Percentiles rank a stretch among this genome's conserved stretches.
These are phyloP conservation scores for Wallacemonas rigidus DNA, from an alignment of 208 protist genomes.

Conservation along the genomic window DNA sequence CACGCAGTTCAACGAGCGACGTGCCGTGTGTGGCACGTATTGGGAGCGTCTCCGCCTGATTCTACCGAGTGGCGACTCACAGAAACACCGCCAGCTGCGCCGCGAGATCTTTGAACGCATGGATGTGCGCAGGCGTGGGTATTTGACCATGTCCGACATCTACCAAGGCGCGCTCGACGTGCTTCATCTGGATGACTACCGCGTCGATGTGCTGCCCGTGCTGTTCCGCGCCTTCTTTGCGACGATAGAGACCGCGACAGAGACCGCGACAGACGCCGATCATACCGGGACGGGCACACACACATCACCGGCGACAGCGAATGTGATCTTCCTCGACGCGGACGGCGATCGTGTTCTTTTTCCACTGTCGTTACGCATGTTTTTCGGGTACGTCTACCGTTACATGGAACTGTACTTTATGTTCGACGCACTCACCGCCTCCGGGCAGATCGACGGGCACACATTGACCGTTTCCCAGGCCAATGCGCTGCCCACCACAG, in stretches of 20 bases:
- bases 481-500: background rate
- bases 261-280: background rate
- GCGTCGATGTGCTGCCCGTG: conserved; percentile 46
- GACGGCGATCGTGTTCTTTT: conserved; percentile 52
- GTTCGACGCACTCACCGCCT: conserved; percentile 73
- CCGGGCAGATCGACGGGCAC: conserved; percentile 27
- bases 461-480: conserved; percentile 31
- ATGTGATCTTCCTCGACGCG: conserved; percentile 41
- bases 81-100: conserved; percentile 45
- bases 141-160: conserved; percentile 49
- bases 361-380: conserved; percentile 45
- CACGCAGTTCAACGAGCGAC: conserved; percentile 18
- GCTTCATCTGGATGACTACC: conserved; percentile 48
- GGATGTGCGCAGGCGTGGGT: conserved; percentile 32
- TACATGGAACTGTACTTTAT: conserved; percentile 85
- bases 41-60: conserved; percentile 55
- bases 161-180: conserved; percentile 40
- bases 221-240: conserved; percentile 50
- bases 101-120: conserved; percentile 46
- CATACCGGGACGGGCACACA: no score
- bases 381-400: conserved; percentile 66
- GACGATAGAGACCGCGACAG: conserved; percentile 16
- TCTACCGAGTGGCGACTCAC: conserved; percentile 45
- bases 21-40: conserved; percentile 32
- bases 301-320: no score